Conservation (phyloP, 73 alveolate genomes). For the Paramecium bursaria region DNA sequence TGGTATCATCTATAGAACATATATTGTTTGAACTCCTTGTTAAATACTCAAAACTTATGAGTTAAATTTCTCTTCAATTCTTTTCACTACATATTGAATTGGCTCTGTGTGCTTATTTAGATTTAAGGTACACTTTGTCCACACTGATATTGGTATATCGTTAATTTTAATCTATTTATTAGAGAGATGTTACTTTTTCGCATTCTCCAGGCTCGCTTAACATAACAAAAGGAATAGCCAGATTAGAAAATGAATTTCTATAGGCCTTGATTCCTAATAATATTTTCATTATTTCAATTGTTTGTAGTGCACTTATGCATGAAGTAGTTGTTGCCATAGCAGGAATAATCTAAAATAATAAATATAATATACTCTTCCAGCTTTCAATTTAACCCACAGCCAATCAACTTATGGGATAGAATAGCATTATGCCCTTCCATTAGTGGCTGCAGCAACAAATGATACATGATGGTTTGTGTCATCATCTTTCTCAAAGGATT, state of each 20-base stretch:
- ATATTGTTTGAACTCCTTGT: slow-evolving; percentile 15
- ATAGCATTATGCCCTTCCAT: slow-evolving; percentile 87
- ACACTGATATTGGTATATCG: neutral
- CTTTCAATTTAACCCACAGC: slow-evolving; percentile 93
- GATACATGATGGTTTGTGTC: slow-evolving; percentile 93
- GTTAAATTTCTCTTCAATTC: neutral
- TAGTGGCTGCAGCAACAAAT: slow-evolving; percentile 89
- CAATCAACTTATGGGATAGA: slow-evolving; percentile 88
- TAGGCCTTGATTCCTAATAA: slow-evolving; percentile 71
- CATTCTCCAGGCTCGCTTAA: neutral
- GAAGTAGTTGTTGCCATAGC: slow-evolving; percentile 97
- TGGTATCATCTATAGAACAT: slow-evolving; percentile 38
- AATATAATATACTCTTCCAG: slow-evolving; percentile 78
- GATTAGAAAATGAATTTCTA: slow-evolving; percentile 73
- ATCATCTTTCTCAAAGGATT: slow-evolving; percentile 93
- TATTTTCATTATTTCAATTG: slow-evolving; percentile 86
- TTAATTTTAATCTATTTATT: neutral
- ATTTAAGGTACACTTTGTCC: neutral
- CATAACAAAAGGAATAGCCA: neutral
- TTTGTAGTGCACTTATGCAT: slow-evolving; percentile 88
- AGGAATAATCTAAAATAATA: slow-evolving; percentile 81
- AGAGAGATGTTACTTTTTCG: neutral
- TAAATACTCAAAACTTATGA: neutral
- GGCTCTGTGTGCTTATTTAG: slow-evolving; percentile 8
- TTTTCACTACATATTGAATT: neutral